These are phyloP conservation scores for Xylaria scruposa DNA, from an alignment of 495 filamentous ascomycete species.

Conservation along the genomic window DNA sequence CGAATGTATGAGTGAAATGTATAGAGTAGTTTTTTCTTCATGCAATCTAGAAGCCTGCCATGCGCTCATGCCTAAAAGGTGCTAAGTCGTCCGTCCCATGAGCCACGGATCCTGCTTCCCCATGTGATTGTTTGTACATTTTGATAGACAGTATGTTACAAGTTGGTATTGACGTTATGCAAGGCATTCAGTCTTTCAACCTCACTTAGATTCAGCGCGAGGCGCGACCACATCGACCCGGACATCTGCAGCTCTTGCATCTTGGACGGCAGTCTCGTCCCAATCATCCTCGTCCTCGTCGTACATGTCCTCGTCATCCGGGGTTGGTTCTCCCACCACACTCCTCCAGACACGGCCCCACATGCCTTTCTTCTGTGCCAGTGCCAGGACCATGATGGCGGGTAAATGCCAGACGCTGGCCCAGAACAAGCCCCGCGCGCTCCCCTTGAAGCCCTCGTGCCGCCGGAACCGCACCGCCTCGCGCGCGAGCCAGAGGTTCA, in stretches of 20 bases:
- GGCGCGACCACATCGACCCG: conserved; percentile 22
- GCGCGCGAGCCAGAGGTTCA: conserved; percentile 85
- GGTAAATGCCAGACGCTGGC: conserved; percentile 97
- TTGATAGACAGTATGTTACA: conserved; percentile 29
- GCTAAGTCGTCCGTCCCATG: not conserved
- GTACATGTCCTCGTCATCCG: conserved; percentile 47
- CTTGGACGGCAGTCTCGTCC: conserved; percentile 48
- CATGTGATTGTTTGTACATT: conserved; percentile 19
- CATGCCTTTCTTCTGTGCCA: conserved; percentile 93
- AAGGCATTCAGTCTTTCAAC: not conserved
- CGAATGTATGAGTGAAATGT: conserved; percentile 12
- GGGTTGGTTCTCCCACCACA: conserved; percentile 61
- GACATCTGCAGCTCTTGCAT: conserved; percentile 22
- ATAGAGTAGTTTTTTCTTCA: not conserved
- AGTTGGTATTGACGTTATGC: conserved; percentile 10
- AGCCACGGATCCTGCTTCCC: not conserved
- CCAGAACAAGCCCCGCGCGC: conserved; percentile 90
- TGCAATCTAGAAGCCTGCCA: not conserved
- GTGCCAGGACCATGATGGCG: conserved; percentile 85
- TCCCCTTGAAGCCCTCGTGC: conserved; percentile 77
- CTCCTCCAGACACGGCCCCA: conserved; percentile 85
- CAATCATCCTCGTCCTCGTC: conserved; percentile 49
- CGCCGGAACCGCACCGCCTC: conserved; percentile 86
- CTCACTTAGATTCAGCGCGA: conserved; percentile 30
- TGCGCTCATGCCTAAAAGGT: not conserved